A percentile compares a stretch with the other conserved stretches of the same genome.
Conservation (phyloP, 768 basidiomycete genomes). For the Mycena rebaudengoi region DNA sequence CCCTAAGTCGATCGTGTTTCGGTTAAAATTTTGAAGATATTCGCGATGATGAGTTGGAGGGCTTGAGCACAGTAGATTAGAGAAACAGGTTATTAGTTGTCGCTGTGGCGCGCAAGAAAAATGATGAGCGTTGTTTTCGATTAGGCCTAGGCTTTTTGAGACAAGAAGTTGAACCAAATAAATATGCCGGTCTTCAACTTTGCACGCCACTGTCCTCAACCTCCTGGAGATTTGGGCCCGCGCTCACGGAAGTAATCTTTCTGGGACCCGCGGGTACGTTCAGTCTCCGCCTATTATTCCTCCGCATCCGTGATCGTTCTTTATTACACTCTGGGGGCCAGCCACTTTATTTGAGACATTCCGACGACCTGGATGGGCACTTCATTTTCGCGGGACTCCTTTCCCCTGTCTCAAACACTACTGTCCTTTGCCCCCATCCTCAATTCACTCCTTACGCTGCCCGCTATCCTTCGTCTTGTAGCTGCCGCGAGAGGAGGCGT, state of each 20-base stretch:
- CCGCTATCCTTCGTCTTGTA: slow-evolving; percentile 23
- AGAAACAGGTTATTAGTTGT: background rate
- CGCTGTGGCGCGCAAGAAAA: background rate
- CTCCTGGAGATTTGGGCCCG: slow-evolving; percentile 26
- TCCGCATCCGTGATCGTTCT: slow-evolving; percentile 48
- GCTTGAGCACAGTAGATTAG: background rate
- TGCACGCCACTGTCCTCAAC: slow-evolving; percentile 10
- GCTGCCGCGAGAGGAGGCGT: slow-evolving; percentile 22
- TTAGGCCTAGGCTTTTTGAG: background rate
- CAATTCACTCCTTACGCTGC: slow-evolving; percentile 30
- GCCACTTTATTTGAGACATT: slow-evolving; percentile 35
- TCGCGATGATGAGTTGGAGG: slow-evolving; percentile 12
- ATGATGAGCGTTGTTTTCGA: background rate
- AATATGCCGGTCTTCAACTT: slow-evolving; percentile 22
- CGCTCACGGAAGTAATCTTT: slow-evolving; percentile 49
- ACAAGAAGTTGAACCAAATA: slow-evolving; percentile 8
- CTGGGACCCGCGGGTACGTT: slow-evolving; percentile 35
- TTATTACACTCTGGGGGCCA: slow-evolving; percentile 29
- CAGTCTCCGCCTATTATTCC: slow-evolving; percentile 41
- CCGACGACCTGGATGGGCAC: slow-evolving; percentile 39
- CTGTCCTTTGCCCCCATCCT: slow-evolving; percentile 24
- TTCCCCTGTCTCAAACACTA: slow-evolving; percentile 29
- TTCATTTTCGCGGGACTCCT: slow-evolving; percentile 31
- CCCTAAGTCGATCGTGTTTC: slow-evolving; percentile 60
- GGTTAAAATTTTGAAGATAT: slow-evolving; percentile 31